Conservation (phyloP, 768 basidiomycete species). For the Butyriboletus loyo region DNA sequence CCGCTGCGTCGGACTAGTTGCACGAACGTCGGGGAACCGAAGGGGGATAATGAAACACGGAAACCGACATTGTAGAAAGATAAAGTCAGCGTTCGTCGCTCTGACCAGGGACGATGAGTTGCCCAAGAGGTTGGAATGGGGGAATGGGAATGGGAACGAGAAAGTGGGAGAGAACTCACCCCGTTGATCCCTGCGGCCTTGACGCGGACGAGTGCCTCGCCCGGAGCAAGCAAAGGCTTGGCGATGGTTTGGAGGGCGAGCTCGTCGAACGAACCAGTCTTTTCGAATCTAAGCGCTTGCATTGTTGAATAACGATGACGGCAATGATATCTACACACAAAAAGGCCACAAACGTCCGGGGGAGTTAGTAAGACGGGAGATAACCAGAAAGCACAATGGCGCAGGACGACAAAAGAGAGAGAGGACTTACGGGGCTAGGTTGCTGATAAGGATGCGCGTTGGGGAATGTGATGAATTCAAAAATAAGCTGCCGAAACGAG, state of each 20-base stretch:
- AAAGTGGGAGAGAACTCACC: conserved; percentile 15
- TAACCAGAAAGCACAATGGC: background rate
- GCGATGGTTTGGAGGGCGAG: conserved; percentile 22
- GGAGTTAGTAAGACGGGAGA: background rate
- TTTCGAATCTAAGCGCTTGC: conserved; percentile 33
- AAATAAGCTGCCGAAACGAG: background rate
- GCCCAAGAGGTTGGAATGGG: background rate
- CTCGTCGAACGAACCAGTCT: conserved; percentile 30
- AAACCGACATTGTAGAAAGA: background rate
- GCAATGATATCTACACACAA: too few relatives aligned
- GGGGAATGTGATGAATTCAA: background rate
- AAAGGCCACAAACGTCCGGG: background rate
- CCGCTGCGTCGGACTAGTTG: conserved; percentile 31
- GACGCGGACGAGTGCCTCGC: conserved; percentile 33
- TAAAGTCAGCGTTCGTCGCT: background rate
- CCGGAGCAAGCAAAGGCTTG: conserved; percentile 27
- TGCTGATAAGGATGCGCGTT: background rate
- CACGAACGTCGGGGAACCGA: background rate
- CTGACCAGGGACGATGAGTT: background rate
- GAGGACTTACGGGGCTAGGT: conserved; percentile 2
- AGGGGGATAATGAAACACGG: background rate
- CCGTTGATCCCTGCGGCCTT: conserved; percentile 34
- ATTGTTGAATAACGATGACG: conserved; percentile 15
- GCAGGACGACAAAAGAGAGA: background rate
- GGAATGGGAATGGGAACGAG: background rate